Percentiles rank a stretch among this genome's conserved stretches.
phyloP scores from a whole-genome alignment of 768 basidiomycete genomes.

The Calocera viscosa region DNA sequence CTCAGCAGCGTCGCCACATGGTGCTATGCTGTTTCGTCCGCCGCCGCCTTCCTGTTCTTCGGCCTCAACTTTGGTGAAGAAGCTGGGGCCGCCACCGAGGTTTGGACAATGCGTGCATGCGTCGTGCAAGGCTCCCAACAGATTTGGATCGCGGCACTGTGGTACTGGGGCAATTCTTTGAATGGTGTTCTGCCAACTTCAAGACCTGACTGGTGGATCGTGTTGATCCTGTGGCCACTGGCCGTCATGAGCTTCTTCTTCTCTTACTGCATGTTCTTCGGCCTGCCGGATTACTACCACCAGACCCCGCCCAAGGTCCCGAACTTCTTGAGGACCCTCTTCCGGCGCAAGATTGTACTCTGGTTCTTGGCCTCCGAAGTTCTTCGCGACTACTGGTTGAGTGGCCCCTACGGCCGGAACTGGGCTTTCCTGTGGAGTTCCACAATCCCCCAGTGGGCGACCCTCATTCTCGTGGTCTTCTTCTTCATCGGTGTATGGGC shows the following conservation, averaged over 20 bases:
- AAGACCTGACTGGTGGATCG: slow-evolving; percentile 71
- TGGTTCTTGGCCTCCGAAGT: slow-evolving; percentile 90
- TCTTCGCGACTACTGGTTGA: slow-evolving; percentile 84
- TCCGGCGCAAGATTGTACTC: slow-evolving; percentile 79
- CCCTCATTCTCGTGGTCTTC: slow-evolving; percentile 57
- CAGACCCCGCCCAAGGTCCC: slow-evolving; percentile 93
- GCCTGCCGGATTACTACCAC: slow-evolving; percentile 80
- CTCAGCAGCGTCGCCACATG: slow-evolving; percentile 73
- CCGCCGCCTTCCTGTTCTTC: slow-evolving; percentile 86
- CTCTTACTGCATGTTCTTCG: slow-evolving; percentile 71
- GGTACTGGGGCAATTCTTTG: slow-evolving; percentile 88
- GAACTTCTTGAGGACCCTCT: slow-evolving; percentile 77
- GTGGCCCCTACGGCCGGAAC: slow-evolving; percentile 84
- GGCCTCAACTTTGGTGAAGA: slow-evolving; percentile 96
- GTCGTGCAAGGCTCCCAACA: slow-evolving; percentile 91
- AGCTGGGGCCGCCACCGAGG: slow-evolving; percentile 88
- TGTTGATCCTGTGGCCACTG: slow-evolving; percentile 69
- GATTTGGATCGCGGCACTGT: slow-evolving; percentile 87
- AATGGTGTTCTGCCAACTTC: slow-evolving; percentile 37
- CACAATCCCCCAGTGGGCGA: slow-evolving; percentile 70
- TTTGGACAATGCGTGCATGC: slow-evolving; percentile 85
- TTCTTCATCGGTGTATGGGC: slow-evolving; percentile 90
- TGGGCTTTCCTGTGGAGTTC: slow-evolving; percentile 90
- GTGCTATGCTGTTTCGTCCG: slow-evolving; percentile 85
- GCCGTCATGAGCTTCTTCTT: slow-evolving; percentile 62